Base-by-base conservation (phyloP, 1,284 basidiomycete genomes). In the Melampsora americana region DNA sequence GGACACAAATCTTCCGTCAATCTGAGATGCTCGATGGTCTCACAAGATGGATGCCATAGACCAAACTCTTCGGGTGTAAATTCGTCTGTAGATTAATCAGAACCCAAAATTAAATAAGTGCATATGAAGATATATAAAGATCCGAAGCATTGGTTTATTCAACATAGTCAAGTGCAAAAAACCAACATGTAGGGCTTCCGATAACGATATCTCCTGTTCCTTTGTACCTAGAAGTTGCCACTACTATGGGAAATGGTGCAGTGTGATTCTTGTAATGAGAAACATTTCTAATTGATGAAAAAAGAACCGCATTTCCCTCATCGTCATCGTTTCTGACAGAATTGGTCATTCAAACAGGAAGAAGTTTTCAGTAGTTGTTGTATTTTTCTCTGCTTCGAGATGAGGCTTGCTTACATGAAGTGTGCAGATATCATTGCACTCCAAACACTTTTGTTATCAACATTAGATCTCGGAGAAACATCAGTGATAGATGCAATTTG, bases 11-110 rank as follows among this genome's bases (percentile, higher is more conserved):
- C 12, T 14, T 4, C 18, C 23, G 12, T 26, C 3, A 12, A 53
- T 20, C 5, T 5, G 3, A 26, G 12, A 18, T 53, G 50, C 20
- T 53, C 5, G 50, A 30, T 65, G 46, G 61, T 64, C 50, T 18
- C 12, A 53, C 50, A 14, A 53, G 23, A 23, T 39, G 70, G 70
- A 65, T 72, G 70, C 70, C 70, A 72, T n/a, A 64, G 30, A 28
- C 70, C 70, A 48, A 72, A 72, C 61, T 72, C 70, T 56, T 72
- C 70, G 26, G 70, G 61, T 28, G 70, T 72, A 28, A 64, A 72
- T 65, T 72, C 70, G 30, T 70, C 69, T 70, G 23, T 12, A 9
- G 9, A 12, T 20, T 28, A 59, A 44, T 30, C 4, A 48, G 4
- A 26, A 56, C 5, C 3, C 50, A 4, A 62, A 30, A 26, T 48